Base-by-base conservation (phyloP, 495 filamentous ascomycete species). In the Pseudotulostoma volvatum region DNA sequence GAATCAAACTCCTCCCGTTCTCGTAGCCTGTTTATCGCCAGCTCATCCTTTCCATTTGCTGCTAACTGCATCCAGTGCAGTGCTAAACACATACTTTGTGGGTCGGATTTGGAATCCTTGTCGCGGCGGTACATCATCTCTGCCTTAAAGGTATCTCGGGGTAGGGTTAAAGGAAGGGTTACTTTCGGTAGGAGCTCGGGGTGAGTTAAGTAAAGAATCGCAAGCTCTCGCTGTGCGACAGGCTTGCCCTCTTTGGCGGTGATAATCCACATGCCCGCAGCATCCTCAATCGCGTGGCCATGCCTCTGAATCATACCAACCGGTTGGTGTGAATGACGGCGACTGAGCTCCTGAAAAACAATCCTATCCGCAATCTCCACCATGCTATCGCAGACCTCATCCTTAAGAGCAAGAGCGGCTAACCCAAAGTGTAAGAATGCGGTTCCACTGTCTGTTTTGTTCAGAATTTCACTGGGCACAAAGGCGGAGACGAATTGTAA, bases 51-150 rank as follows among this genome's bases (percentile, higher is more conserved):
- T 25, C 88, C 87, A 37, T 66, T 73, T 41, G 83, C 80, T 31
- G 83, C 85, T 44, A 87, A 63, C 63, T 86, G 85, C 90, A 96
- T 96, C 90, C 90, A 97, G 61, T 97, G 90, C 51, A 93, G 80
- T 3, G 92, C 88, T 38, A 95, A 69, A 51, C 88, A 94, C 81
- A 97, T 93, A 7, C 84, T 84, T 34, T 79, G 76, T 13, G 90
- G 85, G 52, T 97, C 86, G 33, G 69, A 67, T 42, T 68, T 68
- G 34, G 77, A 74, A 39, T 64, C 60, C 28, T 63, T 59, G 9
- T 58, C 60, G 20, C 60, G 58, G 9, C 54, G 56, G 40, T 84
- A 80, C 70, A 88, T 83, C 59, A 86, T 75, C 46, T 87, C 77
- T 37, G 79, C 77, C 59, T 87, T 88, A 63, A 95, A 97, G 0